These are phyloP conservation scores for Chaetomidium leptoderma DNA, from an alignment of 495 filamentous ascomycete species.

Conservation along the genomic window DNA sequence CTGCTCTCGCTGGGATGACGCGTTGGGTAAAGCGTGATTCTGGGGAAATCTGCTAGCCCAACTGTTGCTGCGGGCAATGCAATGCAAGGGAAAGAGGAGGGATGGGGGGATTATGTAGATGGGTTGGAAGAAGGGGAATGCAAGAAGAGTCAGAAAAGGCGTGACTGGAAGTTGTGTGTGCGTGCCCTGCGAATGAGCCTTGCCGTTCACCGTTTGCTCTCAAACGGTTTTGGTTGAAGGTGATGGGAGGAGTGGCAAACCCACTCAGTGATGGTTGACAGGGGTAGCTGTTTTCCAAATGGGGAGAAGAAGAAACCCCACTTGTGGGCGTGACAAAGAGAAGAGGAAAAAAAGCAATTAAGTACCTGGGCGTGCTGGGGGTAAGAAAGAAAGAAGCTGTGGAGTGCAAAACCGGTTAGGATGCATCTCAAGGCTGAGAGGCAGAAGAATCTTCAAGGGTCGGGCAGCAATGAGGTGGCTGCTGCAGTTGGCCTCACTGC, in stretches of 20 bases:
- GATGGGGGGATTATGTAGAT: too few relatives aligned
- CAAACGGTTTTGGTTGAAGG: background rate
- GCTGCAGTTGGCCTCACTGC: conserved; percentile 2
- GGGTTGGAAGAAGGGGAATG: background rate
- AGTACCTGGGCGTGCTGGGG: background rate
- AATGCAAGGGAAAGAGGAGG: too few relatives aligned
- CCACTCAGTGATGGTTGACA: background rate
- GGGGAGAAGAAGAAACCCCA: background rate
- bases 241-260: background rate
- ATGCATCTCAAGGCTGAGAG: background rate
- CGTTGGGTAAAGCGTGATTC: too few relatives aligned
- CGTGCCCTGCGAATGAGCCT: background rate
- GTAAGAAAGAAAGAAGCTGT: background rate
- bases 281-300: background rate
- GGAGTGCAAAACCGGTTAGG: background rate
- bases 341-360: too few relatives aligned
- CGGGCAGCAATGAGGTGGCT: background rate
- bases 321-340: too few relatives aligned
- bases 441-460: background rate
- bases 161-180: background rate
- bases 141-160: background rate
- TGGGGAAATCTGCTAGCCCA: too few relatives aligned
- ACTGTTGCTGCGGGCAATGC: too few relatives aligned
- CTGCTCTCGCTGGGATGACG: too few relatives aligned
- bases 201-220: background rate